Percentiles rank a stretch among this genome's conserved stretches.
Evolutionary conservation across 1,284 basidiomycete genomes (phyloP).

Genomic region (Taiwanofungus camphoratus): DNA sequence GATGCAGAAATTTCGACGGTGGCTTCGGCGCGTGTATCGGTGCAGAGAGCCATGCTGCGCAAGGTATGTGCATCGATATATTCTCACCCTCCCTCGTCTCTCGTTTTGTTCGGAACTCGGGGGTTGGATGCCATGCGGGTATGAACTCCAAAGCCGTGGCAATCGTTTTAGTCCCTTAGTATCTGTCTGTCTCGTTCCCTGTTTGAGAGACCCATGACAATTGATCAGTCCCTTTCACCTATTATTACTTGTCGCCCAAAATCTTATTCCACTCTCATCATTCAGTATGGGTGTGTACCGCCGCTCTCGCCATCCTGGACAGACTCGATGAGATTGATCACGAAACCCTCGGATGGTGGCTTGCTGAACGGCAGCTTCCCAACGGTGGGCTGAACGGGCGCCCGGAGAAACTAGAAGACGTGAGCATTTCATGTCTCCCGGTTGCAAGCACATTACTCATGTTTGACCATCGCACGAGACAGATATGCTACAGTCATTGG

Average conservation of each 20-base stretch:
- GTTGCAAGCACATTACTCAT: background rate
- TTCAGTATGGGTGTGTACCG: constrained; percentile 91
- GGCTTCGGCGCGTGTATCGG: constrained; percentile 85
- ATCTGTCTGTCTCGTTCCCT: too few species aligned
- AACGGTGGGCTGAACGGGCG: constrained; percentile 94
- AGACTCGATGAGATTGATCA: constrained; percentile 73
- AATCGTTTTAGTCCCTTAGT: too few species aligned
- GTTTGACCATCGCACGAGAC: constrained; percentile 4
- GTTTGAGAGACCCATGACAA: too few species aligned
- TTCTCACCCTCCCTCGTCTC: too few species aligned
- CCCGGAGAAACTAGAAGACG: constrained; percentile 97
- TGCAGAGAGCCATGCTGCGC: constrained; percentile 89
- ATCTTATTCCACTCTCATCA: too few species aligned
- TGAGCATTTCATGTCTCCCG: constrained; percentile 32
- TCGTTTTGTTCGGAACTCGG: too few species aligned
- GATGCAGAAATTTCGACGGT: constrained; percentile 92
- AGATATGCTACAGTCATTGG: constrained; percentile 99
- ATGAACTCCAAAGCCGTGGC: too few species aligned
- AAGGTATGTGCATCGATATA: constrained; percentile 78
- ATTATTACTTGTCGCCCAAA: too few species aligned
- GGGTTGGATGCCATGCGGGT: too few species aligned
- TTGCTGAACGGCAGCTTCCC: constrained; percentile 88
- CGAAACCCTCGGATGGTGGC: constrained; percentile 84
- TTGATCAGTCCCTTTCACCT: too few species aligned
- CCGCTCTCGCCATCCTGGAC: constrained; percentile 82